Evolutionary conservation across 371 early-diverging fungal genomes (phyloP).

Genomic region (Rhizomucor miehei): DNA sequence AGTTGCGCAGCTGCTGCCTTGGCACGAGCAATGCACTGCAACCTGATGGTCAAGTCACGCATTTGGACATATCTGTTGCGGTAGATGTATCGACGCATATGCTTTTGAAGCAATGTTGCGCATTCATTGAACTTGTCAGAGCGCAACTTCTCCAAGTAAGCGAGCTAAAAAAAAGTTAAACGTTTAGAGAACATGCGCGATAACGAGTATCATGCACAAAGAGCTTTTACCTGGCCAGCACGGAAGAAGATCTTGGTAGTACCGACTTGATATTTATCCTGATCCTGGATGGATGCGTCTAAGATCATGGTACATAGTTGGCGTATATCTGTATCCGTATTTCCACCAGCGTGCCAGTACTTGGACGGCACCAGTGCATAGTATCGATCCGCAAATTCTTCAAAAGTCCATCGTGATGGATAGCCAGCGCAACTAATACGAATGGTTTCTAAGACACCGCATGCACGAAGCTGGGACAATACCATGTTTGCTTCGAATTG

Average conservation of each 20-base stretch:
- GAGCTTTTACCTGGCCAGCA: slow-evolving; percentile 68
- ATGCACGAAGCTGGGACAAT: slow-evolving; percentile 94
- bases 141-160: slow-evolving; percentile 87
- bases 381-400: slow-evolving; percentile 94
- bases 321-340: slow-evolving; percentile 34
- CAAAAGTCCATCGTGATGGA: slow-evolving; percentile 92
- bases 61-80: slow-evolving; percentile 62
- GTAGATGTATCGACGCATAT: slow-evolving; percentile 73
- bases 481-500: slow-evolving; percentile 92
- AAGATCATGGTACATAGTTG: slow-evolving; percentile 65
- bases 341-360: slow-evolving; percentile 51
- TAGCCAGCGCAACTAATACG: slow-evolving; percentile 99
- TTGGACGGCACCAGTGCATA: slow-evolving; percentile 80
- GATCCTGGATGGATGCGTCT: slow-evolving; percentile 63
- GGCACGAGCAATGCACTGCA: slow-evolving; percentile 65
- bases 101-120: slow-evolving; percentile 87
- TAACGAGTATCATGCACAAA: neutral
- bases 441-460: slow-evolving; percentile 99
- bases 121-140: slow-evolving; percentile 74
- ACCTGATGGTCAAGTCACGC: slow-evolving; percentile 45
- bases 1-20: slow-evolving; percentile 53
- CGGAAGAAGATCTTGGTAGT: slow-evolving; percentile 99
- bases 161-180: slow-evolving; percentile 48
- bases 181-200: neutral
- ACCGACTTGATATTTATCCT: slow-evolving; percentile 94